Percentiles rank a stretch among this genome's conserved stretches.
phyloP scores from a whole-genome alignment of 2,329 filamentous ascomycete genomes.

The Lizonia empirigonia region DNA sequence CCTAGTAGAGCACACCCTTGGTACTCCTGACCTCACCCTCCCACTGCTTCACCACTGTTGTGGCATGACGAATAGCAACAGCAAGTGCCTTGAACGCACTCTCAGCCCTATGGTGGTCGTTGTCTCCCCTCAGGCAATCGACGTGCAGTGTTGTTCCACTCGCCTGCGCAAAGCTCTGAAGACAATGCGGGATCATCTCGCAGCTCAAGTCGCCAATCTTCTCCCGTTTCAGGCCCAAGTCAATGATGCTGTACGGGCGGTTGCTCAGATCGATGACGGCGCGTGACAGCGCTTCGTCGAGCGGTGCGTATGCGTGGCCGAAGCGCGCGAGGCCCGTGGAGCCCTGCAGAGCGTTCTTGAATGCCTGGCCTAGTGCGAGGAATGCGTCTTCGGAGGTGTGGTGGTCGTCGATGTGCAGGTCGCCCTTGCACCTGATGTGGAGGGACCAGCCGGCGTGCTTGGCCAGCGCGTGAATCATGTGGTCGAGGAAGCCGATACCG shows the following conservation, averaged over 20 bases:
- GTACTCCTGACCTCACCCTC: constrained; percentile 95
- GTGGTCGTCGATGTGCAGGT: constrained; percentile 97
- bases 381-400: constrained; percentile 97
- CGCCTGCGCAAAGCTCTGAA: constrained; percentile 91
- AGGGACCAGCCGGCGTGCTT: constrained; percentile 97
- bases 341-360: constrained; percentile 77
- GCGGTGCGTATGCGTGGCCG: constrained; percentile 87
- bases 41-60: constrained; percentile 73
- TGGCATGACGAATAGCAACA: constrained; percentile 80
- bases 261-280: constrained; percentile 95
- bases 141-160: constrained; percentile 94
- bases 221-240: constrained; percentile 85
- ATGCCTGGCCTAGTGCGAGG: constrained; percentile 85
- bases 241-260: constrained; percentile 81
- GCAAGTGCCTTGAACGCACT: constrained; percentile 97
- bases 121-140: constrained; percentile 85
- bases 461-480: constrained; percentile 96
- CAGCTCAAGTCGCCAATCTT: constrained; percentile 87
- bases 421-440: constrained; percentile 79
- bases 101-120: constrained; percentile 96
- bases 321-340: constrained; percentile 86
- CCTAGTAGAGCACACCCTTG: constrained; percentile 78
- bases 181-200: constrained; percentile 96
- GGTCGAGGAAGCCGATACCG: constrained; percentile 96
- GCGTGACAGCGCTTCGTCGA: constrained; percentile 92